Evolutionary conservation across 495 filamentous ascomycete species (phyloP).

Genomic region (Podospora australis): DNA sequence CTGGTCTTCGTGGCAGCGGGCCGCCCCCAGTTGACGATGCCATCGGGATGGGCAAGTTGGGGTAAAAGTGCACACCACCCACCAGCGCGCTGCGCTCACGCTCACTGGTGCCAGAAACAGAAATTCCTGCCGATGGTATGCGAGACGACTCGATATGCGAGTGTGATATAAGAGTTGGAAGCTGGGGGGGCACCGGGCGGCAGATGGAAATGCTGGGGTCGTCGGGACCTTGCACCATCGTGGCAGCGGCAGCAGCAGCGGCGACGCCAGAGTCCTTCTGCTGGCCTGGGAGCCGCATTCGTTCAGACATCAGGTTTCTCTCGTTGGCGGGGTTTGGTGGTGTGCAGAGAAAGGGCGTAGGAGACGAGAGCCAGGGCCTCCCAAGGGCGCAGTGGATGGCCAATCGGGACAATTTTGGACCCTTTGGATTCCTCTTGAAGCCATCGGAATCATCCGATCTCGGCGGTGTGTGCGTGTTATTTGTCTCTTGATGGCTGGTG

Average conservation of each 20-base stretch:
- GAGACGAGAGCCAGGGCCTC: no score
- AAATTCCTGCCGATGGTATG: no score
- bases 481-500: neutral
- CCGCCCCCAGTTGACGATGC: neutral
- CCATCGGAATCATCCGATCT: slow-evolving; percentile 27
- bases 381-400: slow-evolving; percentile 9
- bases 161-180: slow-evolving; percentile 6
- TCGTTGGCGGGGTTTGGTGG: slow-evolving; percentile 7
- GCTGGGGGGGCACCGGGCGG: neutral
- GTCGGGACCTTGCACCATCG: neutral
- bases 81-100: no score
- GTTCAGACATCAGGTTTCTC: neutral
- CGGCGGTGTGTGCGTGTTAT: slow-evolving; percentile 10
- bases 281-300: slow-evolving; percentile 7
- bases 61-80: no score
- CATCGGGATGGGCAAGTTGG: slow-evolving; percentile 7
- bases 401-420: slow-evolving; percentile 19
- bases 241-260: neutral
- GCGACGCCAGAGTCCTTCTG: neutral
- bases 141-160: no score
- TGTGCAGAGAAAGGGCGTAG: slow-evolving; percentile 4
- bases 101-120: no score
- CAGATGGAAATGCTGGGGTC: neutral
- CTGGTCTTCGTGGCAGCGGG: no score
- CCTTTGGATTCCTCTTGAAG: slow-evolving; percentile 2